phyloP scores from a whole-genome alignment of 441 rosid genomes.

The Metrosideros polymorpha region DNA sequence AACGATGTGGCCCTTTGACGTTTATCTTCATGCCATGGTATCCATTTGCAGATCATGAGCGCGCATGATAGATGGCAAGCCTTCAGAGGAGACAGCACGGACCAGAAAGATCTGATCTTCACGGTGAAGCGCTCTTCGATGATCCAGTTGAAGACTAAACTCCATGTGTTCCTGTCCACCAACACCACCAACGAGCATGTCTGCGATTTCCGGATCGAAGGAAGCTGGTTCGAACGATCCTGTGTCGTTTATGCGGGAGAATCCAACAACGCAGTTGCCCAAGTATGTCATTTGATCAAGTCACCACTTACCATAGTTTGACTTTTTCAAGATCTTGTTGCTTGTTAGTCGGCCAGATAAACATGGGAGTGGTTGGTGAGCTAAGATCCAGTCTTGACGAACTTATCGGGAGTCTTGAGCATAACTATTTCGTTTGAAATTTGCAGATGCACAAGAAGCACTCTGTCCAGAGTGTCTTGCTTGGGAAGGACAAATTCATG shows the following conservation, averaged over 20 bases:
- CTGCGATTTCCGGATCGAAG: slow-evolving; percentile 40
- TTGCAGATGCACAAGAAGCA: slow-evolving; percentile 51
- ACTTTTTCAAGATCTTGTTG: neutral
- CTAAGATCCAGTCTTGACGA: neutral
- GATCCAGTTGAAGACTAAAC: slow-evolving; percentile 27
- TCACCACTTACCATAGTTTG: neutral
- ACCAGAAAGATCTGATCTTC: slow-evolving; percentile 27
- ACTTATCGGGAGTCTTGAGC: neutral
- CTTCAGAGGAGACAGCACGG: slow-evolving; percentile 39
- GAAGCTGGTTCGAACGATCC: slow-evolving; percentile 31
- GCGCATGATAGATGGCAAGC: slow-evolving; percentile 41
- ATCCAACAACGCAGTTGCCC: slow-evolving; percentile 33
- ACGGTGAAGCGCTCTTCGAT: slow-evolving; percentile 28
- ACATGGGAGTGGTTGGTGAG: neutral
- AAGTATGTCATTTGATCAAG: slow-evolving; percentile 10
- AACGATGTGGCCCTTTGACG: no score
- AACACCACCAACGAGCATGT: slow-evolving; percentile 23
- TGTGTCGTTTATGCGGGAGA: slow-evolving; percentile 36
- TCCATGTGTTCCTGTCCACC: slow-evolving; percentile 35
- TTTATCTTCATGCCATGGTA: neutral
- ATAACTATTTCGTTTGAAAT: neutral
- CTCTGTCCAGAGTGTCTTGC: slow-evolving; percentile 18
- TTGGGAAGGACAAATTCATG: slow-evolving; percentile 39
- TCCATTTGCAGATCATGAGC: slow-evolving; percentile 18
- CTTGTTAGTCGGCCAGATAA: neutral